Conservation (phyloP, 1,284 basidiomycete genomes). For the Meripilus lineatus region DNA sequence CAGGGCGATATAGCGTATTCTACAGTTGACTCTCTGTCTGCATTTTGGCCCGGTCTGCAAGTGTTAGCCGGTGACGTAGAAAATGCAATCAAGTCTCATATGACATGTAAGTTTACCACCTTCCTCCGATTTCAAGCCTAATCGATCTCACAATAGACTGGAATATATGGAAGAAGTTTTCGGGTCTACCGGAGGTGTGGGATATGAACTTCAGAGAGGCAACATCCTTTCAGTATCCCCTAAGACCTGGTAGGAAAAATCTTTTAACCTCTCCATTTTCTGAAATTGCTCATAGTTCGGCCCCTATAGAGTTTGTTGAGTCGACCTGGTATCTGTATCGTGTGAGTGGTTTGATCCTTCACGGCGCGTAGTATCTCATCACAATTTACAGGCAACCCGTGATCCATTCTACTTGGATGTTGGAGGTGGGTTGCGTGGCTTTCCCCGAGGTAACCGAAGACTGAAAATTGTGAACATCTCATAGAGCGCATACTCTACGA, state of each 20-base stretch:
- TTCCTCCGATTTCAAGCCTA: neutral
- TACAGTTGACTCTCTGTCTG: slow-evolving; percentile 80
- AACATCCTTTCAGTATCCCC: slow-evolving; percentile 79
- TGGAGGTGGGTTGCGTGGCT: slow-evolving; percentile 34
- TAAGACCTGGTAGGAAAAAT: slow-evolving; percentile 68
- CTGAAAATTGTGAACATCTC: neutral
- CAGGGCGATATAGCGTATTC: slow-evolving; percentile 62
- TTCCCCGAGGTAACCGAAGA: neutral
- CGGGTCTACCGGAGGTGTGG: slow-evolving; percentile 87
- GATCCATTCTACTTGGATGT: slow-evolving; percentile 91
- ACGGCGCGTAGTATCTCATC: slow-evolving; percentile 2
- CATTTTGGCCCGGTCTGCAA: slow-evolving; percentile 87
- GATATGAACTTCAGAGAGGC: slow-evolving; percentile 71
- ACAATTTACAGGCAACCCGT: slow-evolving; percentile 68
- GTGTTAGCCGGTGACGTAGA: slow-evolving; percentile 88
- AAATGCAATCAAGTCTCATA: slow-evolving; percentile 81
- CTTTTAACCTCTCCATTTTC: neutral
- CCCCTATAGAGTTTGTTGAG: slow-evolving; percentile 74
- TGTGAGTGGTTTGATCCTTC: slow-evolving; percentile 34
- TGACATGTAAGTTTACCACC: slow-evolving; percentile 56
- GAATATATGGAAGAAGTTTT: slow-evolving; percentile 84
- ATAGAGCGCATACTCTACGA: slow-evolving; percentile 75
- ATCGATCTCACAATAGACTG: slow-evolving; percentile 50
- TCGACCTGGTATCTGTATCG: slow-evolving; percentile 93
- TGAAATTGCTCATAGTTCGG: slow-evolving; percentile 1